phyloP scores from a whole-genome alignment of 495 filamentous ascomycete species.

The Tuber melanosporum region DNA sequence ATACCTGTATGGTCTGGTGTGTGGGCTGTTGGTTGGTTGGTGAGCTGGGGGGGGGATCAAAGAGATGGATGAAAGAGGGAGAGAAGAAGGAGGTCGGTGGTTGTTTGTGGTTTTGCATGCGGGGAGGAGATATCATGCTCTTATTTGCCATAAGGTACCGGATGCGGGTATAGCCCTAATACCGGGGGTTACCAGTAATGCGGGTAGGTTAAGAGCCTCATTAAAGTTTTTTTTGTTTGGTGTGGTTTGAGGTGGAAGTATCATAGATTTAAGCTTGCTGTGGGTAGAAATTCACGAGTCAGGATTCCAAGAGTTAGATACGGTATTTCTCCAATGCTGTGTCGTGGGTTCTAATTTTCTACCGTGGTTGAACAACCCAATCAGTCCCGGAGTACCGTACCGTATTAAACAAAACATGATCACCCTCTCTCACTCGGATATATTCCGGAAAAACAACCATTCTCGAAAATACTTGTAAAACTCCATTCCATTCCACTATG shows the following conservation, averaged over 20 bases:
- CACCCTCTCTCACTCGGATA: neutral
- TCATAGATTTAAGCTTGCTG: neutral
- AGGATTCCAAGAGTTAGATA: neutral
- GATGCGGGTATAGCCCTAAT: neutral
- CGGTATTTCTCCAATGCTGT: neutral
- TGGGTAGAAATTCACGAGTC: neutral
- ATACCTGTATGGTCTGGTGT: neutral
- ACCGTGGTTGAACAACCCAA: neutral
- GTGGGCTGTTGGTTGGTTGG: neutral
- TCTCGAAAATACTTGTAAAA: neutral
- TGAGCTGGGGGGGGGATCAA: neutral
- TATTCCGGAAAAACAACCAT: neutral
- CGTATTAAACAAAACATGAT: neutral
- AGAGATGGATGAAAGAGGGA: neutral
- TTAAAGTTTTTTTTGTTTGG: neutral
- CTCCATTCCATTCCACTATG: constrained; percentile 5
- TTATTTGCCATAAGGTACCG: neutral
- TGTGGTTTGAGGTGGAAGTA: neutral
- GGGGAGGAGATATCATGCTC: neutral
- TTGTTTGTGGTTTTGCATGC: neutral
- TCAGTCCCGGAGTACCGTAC: too few relatives aligned
- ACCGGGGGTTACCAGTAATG: neutral
- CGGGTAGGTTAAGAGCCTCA: neutral
- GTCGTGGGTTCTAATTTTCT: neutral
- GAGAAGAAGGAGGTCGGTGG: neutral